Percentiles rank a stretch among this genome's conserved stretches.
Conservation (phyloP, 2,329 filamentous ascomycete genomes). For the Ascochyta fabae region DNA sequence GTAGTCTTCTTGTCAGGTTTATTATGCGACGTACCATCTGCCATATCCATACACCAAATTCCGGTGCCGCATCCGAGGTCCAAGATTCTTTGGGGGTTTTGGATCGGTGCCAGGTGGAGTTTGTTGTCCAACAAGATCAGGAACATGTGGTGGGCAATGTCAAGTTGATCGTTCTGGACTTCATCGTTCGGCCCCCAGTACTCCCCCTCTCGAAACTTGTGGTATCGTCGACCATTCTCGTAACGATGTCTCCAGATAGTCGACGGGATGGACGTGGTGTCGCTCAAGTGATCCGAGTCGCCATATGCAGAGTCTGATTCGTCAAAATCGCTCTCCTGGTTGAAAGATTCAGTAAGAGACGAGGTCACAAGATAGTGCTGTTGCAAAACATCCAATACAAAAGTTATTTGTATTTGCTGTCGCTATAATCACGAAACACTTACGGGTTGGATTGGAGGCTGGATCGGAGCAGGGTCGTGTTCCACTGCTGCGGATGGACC, state of each 20-base stretch:
- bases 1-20: not conserved
- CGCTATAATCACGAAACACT: not conserved
- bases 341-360: not conserved
- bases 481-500: constrained; percentile 4
- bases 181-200: constrained; percentile 45
- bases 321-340: constrained; percentile 16
- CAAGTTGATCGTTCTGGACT: constrained; percentile 35
- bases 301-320: constrained; percentile 35
- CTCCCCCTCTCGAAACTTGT: constrained; percentile 40
- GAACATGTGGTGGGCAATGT: constrained; percentile 40
- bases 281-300: constrained; percentile 31
- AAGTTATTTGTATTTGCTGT: too few species aligned
- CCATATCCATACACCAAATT: constrained; percentile 41
- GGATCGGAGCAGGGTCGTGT: constrained; percentile 14
- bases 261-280: constrained; percentile 41
- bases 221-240: constrained; percentile 44
- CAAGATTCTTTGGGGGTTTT: constrained; percentile 25
- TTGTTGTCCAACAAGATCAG: constrained; percentile 30
- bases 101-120: constrained; percentile 33
- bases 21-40: constrained; percentile 17
- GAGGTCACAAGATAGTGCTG: not conserved
- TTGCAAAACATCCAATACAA: not conserved
- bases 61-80: constrained; percentile 39
- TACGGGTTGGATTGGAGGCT: constrained; percentile 17
- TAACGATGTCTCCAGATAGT: constrained; percentile 40